Evolutionary conservation across 495 filamentous ascomycete genomes (phyloP), one percentile per base, ranked within the genome.

Genomic region (Penicillium paradoxum): DNA sequence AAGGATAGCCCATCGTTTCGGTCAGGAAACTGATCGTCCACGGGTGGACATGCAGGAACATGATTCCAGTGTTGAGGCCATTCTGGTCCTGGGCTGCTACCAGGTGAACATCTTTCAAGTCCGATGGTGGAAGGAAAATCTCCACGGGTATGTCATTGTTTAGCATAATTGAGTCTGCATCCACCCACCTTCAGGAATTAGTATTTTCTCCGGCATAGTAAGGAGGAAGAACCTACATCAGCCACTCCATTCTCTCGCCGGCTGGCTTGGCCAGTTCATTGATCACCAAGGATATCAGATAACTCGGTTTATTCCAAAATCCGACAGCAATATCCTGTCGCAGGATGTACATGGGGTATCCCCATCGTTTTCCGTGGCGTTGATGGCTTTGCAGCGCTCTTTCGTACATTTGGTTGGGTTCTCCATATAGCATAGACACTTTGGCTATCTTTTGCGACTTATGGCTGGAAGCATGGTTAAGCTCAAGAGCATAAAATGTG

Each of bases 231-330:
- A 56, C 65, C 36, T 57, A 78, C 73, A 78, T 68, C 13, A 77
- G 48, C 75, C 75, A 79, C 21, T 74, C 70, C 18, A 66, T 52
- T 32, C 73, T 57, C 51, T 73, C 55, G 1, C 36, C 55, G 15
- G 48, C 53, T 4, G 71, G 66, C 49, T 73, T 76, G 17, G 64
- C 52, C 53, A 78, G 49, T 56, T 79, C 75, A n/a, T 64, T 46
- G 21, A 73, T 57, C 7, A 79, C 45, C 34, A 77, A 53, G 30
- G 62, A 60, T 17, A 72, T 53, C 36, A 79, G 55, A 61, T 72
- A 77, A 41, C 59, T 58, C 29, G 64, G 64, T 48, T 76, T 79
- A 55, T 71, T 73, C 69, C 68, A 77, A 30, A 58, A 71, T 4
- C 68, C 67, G 6, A 52, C 53, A 6, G 65, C 55, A 18, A 74